Base-by-base conservation (phyloP, 257 asterid species). In the Lantana camara region DNA sequence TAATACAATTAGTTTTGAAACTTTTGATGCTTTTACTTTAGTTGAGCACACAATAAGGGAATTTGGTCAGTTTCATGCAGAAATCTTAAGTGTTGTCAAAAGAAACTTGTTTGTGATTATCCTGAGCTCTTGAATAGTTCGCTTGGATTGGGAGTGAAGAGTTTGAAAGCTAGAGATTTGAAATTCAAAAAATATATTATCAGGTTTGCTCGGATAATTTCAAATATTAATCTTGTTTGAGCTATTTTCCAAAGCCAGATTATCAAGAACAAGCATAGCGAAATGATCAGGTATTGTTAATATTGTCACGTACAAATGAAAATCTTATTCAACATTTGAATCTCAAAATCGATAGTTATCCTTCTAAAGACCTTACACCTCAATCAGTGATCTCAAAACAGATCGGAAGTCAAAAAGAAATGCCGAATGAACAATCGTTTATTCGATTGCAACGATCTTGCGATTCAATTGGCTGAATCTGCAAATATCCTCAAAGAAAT, bases 401-500 rank as follows among this genome's bases (percentile, higher is more conserved):
- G 17, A 44, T n/a, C 2, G 1, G 9, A n/a, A 3, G 50, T 42
- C 24, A 16, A 17, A 48, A 48, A 4, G 29, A 48, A 11, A 48
- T 46, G 52, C 9, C 9, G 10, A 27, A 46, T 37, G 27, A 49
- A 73, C 20, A 37, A 24, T n/a, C 8, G 77, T n/a, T n/a, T 72
- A 87, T 61, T 84, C 81, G 16, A 87, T 78, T 1, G 78, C 70
- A 63, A 80, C 84, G 37, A 82, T 70, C 79, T 64, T 76, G 72
- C 82, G 74, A 64, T 81, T 74, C 75, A 60, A 62, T 71, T 46
- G 64, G 57, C 77, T 67, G 57, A 86, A 35, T 35, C 9, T 82
- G 73, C 95, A 84, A 40, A 86, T 68, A 46, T 86, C 91, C 73
- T 82, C 91, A 54, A 86, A 86, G 63, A 86, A 82, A 60, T 84